Evolutionary conservation across 306 rosid genomes (phyloP).

Genomic region (Cicer cuneatum): DNA sequence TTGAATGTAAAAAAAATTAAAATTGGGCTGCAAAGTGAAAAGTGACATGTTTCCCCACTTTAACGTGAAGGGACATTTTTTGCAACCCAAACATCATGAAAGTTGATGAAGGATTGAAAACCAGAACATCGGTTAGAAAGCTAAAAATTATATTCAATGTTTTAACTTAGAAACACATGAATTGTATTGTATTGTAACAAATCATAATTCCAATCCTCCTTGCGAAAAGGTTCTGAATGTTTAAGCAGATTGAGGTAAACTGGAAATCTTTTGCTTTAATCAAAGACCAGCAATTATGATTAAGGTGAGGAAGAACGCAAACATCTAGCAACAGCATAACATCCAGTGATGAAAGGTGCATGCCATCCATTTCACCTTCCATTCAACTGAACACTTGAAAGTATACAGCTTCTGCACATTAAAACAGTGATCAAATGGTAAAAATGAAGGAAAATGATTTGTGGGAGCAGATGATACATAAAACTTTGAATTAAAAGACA

Average conservation of each 20-base stretch:
- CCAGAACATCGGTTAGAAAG: conserved; percentile 30
- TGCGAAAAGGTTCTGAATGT: conserved; percentile 9
- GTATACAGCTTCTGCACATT: conserved; percentile 31
- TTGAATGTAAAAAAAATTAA: neutral
- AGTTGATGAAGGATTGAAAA: neutral
- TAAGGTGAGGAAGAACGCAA: neutral
- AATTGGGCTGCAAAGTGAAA: neutral
- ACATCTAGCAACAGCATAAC: neutral
- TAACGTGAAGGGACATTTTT: neutral
- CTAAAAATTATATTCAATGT: neutral
- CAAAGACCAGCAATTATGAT: neutral
- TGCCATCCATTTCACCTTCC: conserved; percentile 12
- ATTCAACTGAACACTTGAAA: conserved; percentile 30
- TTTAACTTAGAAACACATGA: neutral
- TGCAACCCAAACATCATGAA: neutral
- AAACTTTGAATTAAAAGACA: neutral
- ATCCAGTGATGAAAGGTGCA: conserved; percentile 11
- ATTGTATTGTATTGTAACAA: conserved; percentile 23
- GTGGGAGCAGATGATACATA: neutral
- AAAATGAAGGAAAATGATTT: neutral
- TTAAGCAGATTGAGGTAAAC: conserved; percentile 14
- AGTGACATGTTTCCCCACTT: too few relatives aligned
- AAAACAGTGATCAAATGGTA: conserved; percentile 23
- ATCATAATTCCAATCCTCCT: conserved; percentile 24
- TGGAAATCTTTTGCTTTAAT: neutral